phyloP scores from a whole-genome alignment of 2,329 filamentous ascomycete species.

The Westerdykella ornata region DNA sequence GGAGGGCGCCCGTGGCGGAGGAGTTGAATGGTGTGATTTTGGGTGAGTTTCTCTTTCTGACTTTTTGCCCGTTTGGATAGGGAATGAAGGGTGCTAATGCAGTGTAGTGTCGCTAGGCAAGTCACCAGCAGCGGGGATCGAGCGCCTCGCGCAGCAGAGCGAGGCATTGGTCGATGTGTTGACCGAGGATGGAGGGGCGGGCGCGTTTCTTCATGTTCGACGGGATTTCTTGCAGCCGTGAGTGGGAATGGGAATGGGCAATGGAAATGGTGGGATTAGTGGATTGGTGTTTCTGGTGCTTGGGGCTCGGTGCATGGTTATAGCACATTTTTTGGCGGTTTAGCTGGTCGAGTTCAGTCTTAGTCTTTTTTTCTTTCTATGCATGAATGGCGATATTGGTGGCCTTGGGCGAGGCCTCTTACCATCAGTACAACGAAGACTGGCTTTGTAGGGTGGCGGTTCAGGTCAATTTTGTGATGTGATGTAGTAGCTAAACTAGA shows the following conservation, averaged over 20 bases:
- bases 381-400: too few species aligned
- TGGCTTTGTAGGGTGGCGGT: too few species aligned
- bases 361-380: too few species aligned
- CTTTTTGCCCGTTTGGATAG: not conserved
- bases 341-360: too few species aligned
- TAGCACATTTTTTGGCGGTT: too few species aligned
- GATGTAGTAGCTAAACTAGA: too few species aligned
- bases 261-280: too few species aligned
- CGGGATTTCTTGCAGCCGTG: slow-evolving; percentile 29
- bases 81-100: slow-evolving; percentile 19
- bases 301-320: too few species aligned
- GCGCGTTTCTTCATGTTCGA: slow-evolving; percentile 69
- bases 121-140: slow-evolving; percentile 76
- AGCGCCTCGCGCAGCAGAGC: slow-evolving; percentile 80
- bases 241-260: not conserved
- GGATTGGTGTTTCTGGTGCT: too few species aligned
- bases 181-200: slow-evolving; percentile 69
- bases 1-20: slow-evolving; percentile 74
- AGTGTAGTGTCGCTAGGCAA: slow-evolving; percentile 76
- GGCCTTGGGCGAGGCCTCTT: too few species aligned
- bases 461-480: too few species aligned
- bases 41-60: slow-evolving; percentile 45
- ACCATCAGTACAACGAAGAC: too few species aligned
- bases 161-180: slow-evolving; percentile 78
- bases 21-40: slow-evolving; percentile 91